These are phyloP conservation scores for Astrothelium macrocarpum DNA, from an alignment of 495 filamentous ascomycete species.

Conservation along the genomic window DNA sequence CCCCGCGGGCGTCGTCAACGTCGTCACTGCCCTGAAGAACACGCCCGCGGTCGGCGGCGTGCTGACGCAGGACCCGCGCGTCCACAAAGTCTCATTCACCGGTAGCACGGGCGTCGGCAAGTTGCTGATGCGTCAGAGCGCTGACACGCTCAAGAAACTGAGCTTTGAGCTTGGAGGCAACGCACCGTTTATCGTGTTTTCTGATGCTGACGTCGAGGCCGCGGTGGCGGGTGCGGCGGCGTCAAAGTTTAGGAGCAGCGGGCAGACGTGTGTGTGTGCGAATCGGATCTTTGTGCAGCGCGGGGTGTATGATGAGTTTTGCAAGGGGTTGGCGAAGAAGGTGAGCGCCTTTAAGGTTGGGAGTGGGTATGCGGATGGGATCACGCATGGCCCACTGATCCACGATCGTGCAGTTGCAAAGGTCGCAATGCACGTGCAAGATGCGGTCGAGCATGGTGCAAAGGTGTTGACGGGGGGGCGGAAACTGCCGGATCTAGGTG, in stretches of 20 bases:
- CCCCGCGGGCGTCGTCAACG: conserved; percentile 50
- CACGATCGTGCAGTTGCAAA: conserved; percentile 36
- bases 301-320: conserved; percentile 39
- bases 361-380: conserved; percentile 32
- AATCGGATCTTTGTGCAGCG: conserved; percentile 62
- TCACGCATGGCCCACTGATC: conserved; percentile 38
- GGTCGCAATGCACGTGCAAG: conserved; percentile 32
- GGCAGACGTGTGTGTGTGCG: conserved; percentile 66
- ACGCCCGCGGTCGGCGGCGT: conserved; percentile 55
- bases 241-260: conserved; percentile 57
- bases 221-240: conserved; percentile 51
- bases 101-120: conserved; percentile 58
- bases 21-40: conserved; percentile 52
- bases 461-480: conserved; percentile 37
- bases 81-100: conserved; percentile 68
- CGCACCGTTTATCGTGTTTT: conserved; percentile 65
- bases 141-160: conserved; percentile 58
- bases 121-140: conserved; percentile 48
- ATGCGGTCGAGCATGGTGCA: conserved; percentile 32
- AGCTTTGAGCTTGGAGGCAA: conserved; percentile 68
- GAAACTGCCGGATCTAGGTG: conserved; percentile 31
- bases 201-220: conserved; percentile 59
- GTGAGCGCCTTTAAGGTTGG: conserved; percentile 36
- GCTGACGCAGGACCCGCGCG: conserved; percentile 52
- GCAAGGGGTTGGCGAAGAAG: conserved; percentile 31